Conservation (phyloP, 1,284 basidiomycete species). For the Apiotrichum siamense region DNA sequence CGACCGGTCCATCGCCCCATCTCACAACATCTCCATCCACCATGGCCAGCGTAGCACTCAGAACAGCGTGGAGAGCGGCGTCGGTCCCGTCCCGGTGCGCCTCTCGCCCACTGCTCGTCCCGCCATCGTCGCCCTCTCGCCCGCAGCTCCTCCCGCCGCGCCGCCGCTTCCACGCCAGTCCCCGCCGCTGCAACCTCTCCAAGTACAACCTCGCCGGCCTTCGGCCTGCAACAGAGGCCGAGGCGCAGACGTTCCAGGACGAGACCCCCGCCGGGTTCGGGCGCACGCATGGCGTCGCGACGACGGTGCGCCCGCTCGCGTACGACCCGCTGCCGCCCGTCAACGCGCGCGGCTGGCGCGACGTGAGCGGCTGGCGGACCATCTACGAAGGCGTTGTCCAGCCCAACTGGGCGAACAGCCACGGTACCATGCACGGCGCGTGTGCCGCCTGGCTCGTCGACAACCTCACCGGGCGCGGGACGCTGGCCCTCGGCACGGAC, state of each 20-base stretch:
- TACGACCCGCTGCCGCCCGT: conserved; percentile 4
- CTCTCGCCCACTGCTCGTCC: no score
- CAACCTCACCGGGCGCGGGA: conserved; percentile 7
- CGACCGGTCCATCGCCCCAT: no score
- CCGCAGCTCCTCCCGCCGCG: no score
- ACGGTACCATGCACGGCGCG: conserved; percentile 9
- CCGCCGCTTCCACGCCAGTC: no score
- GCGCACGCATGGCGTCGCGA: conserved; percentile 2
- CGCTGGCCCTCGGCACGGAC: conserved; percentile 1
- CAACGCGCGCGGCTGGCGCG: conserved; percentile 5
- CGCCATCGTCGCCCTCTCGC: no score
- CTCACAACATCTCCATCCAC: no score
- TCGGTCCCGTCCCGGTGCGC: no score
- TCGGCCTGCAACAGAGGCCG: neutral
- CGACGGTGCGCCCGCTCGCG: neutral
- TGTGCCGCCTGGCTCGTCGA: conserved; percentile 12
- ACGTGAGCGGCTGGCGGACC: conserved; percentile 7
- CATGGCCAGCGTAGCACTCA: no score
- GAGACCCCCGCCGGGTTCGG: neutral
- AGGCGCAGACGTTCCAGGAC: neutral
- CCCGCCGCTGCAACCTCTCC: neutral
- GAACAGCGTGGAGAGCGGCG: no score
- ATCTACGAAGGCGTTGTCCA: conserved; percentile 4
- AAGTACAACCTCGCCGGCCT: neutral
- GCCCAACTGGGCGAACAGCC: conserved; percentile 7